Evolutionary conservation across 805 yeast species (phyloP).

Genomic region (Candida chauliodis): DNA sequence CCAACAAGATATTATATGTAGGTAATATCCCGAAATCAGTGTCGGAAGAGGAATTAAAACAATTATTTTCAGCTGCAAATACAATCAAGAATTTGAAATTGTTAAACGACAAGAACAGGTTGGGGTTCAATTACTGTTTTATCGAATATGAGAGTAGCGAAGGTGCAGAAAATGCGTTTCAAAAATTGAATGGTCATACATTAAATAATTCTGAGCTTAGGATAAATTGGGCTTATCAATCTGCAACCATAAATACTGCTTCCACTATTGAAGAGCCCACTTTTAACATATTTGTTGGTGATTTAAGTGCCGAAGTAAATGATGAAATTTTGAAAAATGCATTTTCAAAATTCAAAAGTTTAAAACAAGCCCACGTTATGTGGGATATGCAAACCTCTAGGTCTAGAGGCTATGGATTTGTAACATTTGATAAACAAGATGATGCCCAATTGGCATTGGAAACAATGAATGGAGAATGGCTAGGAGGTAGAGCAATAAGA

Average conservation of each 20-base stretch:
- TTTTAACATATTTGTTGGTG: conserved; percentile 82
- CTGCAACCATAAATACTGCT: conserved; percentile 58
- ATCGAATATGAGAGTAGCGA: conserved; percentile 62
- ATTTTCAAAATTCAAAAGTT: conserved; percentile 55
- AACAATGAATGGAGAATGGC: conserved; percentile 67
- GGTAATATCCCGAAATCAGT: conserved; percentile 68
- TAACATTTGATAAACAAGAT: conserved; percentile 59
- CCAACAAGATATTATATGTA: conserved; percentile 70
- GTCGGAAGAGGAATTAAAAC: conserved; percentile 59
- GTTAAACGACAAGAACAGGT: conserved; percentile 69
- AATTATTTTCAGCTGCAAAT: conserved; percentile 60
- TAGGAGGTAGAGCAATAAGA: conserved; percentile 75
- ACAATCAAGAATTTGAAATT: conserved; percentile 64
- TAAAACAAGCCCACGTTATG: conserved; percentile 87
- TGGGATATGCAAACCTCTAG: conserved; percentile 96
- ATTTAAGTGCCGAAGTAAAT: conserved; percentile 74
- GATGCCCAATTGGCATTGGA: conserved; percentile 75
- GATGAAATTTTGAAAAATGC: conserved; percentile 64
- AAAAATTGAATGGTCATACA: conserved; percentile 54
- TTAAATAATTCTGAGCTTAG: conserved; percentile 55
- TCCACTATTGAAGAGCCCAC: conserved; percentile 42
- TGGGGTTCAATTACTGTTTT: conserved; percentile 78
- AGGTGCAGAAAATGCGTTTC: conserved; percentile 61
- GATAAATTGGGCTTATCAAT: conserved; percentile 82
- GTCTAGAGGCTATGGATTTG: conserved; percentile 90